A percentile compares a stretch with the other conserved stretches of the same genome.
These are phyloP conservation scores for Pharus latifolius DNA, from an alignment of 176 grass and related monocot species.

Conservation along the genomic window DNA sequence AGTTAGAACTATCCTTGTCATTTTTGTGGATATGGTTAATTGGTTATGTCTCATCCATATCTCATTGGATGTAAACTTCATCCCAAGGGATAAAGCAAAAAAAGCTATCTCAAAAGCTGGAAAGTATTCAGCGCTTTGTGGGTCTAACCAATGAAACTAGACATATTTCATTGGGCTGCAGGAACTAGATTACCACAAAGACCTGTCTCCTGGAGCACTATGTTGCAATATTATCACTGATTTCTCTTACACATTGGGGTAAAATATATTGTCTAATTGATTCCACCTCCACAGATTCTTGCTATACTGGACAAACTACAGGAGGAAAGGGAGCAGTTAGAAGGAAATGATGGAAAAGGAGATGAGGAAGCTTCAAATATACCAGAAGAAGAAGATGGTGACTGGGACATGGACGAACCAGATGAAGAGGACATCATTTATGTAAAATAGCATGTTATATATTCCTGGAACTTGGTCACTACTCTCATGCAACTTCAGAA, in stretches of 20 bases:
- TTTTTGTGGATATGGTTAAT: background rate
- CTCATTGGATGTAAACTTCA: background rate
- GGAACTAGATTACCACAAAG: background rate
- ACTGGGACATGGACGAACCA: slow-evolving; percentile 55
- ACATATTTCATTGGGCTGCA: background rate
- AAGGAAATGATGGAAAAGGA: slow-evolving; percentile 37
- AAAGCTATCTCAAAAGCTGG: background rate
- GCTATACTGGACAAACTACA: slow-evolving; percentile 80
- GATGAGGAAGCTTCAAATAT: slow-evolving; percentile 34
- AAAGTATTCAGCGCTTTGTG: background rate
- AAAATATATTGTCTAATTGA: background rate
- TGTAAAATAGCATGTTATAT: slow-evolving; percentile 23
- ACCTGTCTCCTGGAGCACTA: background rate
- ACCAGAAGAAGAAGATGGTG: slow-evolving; percentile 62
- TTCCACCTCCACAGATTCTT: slow-evolving; percentile 40
- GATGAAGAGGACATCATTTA: slow-evolving; percentile 65
- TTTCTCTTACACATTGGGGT: background rate
- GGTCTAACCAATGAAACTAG: background rate
- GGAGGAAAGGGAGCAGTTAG: slow-evolving; percentile 56
- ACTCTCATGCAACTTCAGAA: slow-evolving; percentile 1
- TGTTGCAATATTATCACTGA: background rate
- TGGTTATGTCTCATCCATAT: background rate
- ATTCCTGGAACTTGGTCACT: background rate
- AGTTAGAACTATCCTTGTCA: background rate
- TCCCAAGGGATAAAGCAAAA: background rate